Percentiles rank a stretch among this genome's conserved stretches.
These are phyloP conservation scores for Ceriops tagal DNA, from an alignment of 345 rosid genomes.

Conservation along the genomic window DNA sequence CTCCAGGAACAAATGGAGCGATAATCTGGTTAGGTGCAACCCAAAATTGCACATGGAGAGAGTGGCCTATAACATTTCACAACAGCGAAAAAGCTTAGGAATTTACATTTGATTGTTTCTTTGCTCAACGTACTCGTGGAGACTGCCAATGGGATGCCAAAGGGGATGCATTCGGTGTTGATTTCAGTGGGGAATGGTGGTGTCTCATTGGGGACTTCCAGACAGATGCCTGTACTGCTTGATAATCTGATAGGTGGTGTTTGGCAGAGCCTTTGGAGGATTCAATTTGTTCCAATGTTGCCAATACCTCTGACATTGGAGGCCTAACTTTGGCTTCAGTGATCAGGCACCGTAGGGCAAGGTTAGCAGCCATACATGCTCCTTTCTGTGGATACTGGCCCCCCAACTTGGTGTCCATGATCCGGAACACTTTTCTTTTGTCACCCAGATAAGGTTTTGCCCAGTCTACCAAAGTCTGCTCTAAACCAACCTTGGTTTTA, in stretches of 20 bases:
- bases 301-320: conserved; percentile 78
- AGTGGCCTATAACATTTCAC: conserved; percentile 13
- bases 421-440: conserved; percentile 74
- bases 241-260: conserved; percentile 29
- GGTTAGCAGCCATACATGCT: conserved; percentile 68
- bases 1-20: neutral
- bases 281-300: conserved; percentile 58
- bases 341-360: conserved; percentile 68
- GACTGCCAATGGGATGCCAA: conserved; percentile 51
- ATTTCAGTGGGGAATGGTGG: conserved; percentile 48
- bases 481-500: conserved; percentile 70
- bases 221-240: conserved; percentile 28
- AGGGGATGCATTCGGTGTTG: conserved; percentile 58
- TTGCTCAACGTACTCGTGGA: conserved; percentile 45
- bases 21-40: conserved; percentile 16
- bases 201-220: conserved; percentile 57
- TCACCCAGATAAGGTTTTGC: conserved; percentile 86
- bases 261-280: conserved; percentile 33
- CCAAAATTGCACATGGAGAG: conserved; percentile 23
- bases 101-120: conserved; percentile 20
- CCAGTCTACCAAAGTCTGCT: conserved; percentile 94
- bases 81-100: conserved; percentile 6
- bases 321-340: conserved; percentile 77
- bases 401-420: conserved; percentile 96
- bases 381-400: conserved; percentile 95